Evolutionary conservation across 2,329 filamentous ascomycete genomes (phyloP).

Genomic region (Ophiocordyceps camponoti-saundersi): DNA sequence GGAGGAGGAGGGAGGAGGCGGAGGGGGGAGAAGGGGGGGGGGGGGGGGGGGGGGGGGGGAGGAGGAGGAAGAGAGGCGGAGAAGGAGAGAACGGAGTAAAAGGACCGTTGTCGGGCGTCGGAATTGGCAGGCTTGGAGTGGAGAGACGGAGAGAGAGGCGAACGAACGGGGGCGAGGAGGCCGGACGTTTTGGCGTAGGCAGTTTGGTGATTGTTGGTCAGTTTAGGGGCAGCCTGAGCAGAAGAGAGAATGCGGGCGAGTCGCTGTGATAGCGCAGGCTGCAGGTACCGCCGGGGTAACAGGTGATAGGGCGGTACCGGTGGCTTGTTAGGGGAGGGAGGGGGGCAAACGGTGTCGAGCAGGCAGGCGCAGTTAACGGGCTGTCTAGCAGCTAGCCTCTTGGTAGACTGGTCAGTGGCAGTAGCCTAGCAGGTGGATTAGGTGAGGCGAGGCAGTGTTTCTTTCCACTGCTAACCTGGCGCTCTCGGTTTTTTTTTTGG

Average conservation of each 20-base stretch:
- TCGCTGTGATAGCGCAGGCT: not conserved
- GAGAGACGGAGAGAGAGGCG: conserved; percentile 15
- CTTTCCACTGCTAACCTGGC: no score
- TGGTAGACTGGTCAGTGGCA: no score
- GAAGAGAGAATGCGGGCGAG: conserved; percentile 3
- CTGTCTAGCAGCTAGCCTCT: no score
- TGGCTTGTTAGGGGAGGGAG: no score
- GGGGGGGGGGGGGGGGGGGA: not conserved
- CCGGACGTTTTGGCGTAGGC: conserved; percentile 1
- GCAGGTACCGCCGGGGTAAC: not conserved
- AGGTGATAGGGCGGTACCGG: not conserved
- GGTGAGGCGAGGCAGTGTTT: no score
- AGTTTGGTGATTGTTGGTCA: conserved; percentile 4
- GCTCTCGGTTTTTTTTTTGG: no score
- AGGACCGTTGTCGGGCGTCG: conserved; percentile 9
- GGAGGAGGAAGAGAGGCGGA: conserved; percentile 3
- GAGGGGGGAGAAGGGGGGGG: conserved; percentile 1
- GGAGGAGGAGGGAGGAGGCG: conserved; percentile 2
- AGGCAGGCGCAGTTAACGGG: no score
- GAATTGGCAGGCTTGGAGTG: conserved; percentile 11
- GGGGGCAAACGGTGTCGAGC: not conserved
- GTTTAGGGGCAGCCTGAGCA: conserved; percentile 1
- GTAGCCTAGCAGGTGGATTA: no score
- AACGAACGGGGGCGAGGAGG: conserved; percentile 4
- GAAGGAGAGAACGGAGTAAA: conserved; percentile 4